A percentile compares a stretch with the other conserved stretches of the same genome.
phyloP scores from a whole-genome alignment of 352 stramenopile species.

The Labyrinthula sp. region DNA sequence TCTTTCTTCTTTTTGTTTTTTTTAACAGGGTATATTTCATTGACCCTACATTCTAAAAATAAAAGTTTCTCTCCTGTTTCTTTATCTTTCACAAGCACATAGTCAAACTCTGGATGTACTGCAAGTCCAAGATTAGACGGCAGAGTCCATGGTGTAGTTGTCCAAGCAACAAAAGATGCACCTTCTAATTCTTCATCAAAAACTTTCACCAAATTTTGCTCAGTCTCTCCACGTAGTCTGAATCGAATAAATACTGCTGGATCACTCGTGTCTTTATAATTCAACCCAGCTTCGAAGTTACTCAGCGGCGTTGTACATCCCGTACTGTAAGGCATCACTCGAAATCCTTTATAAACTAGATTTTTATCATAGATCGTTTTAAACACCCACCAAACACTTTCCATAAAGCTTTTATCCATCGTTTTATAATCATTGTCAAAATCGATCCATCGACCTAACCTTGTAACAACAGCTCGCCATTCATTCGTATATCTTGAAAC shows the following conservation, averaged over 20 bases:
- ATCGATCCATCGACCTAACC: slow-evolving; percentile 97
- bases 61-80: slow-evolving; percentile 71
- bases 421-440: slow-evolving; percentile 99
- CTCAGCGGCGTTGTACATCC: slow-evolving; percentile 86
- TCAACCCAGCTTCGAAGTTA: slow-evolving; percentile 97
- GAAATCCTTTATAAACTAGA: slow-evolving; percentile 92
- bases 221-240: slow-evolving; percentile 57
- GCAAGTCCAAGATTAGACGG: slow-evolving; percentile 92
- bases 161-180: slow-evolving; percentile 72
- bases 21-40: slow-evolving; percentile 88
- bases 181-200: slow-evolving; percentile 8
- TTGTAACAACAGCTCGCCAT: slow-evolving; percentile 89
- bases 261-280: slow-evolving; percentile 93
- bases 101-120: slow-evolving; percentile 82
- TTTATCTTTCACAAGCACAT: slow-evolving; percentile 88
- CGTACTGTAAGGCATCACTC: slow-evolving; percentile 94
- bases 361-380: slow-evolving; percentile 88
- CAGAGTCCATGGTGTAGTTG: slow-evolving; percentile 97
- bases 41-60: slow-evolving; percentile 66
- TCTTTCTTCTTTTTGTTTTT: slow-evolving; percentile 72
- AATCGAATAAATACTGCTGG: slow-evolving; percentile 90
- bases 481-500: slow-evolving; percentile 92
- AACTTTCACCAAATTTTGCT: no score
- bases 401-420: slow-evolving; percentile 98
- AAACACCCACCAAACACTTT: slow-evolving; percentile 98